Evolutionary conservation across 2,329 filamentous ascomycete species (phyloP), one percentile per base, ranked within the genome.

Genomic region (Colletotrichum australisinense): DNA sequence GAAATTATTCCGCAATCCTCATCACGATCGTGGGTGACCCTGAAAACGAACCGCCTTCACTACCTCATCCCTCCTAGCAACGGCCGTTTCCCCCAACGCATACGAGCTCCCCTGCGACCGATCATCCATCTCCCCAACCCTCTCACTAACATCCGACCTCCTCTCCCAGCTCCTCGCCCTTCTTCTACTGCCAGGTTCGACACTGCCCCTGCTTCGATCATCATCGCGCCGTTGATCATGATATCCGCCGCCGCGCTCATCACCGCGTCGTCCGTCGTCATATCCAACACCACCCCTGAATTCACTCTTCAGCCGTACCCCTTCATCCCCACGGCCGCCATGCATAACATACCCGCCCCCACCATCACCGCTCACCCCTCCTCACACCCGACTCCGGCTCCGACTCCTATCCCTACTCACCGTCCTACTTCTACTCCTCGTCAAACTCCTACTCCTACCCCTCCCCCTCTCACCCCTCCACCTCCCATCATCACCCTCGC

Each of bases 51-150:
- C 42, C 0, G 19, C 6, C 19, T 35, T 38, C 4, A 42, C 63
- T 1, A 19, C 49, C 5, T 59, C 68, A 42, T 55, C 68, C 63
- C 72, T 63, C 28, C 38, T 38, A 24, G 46, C 22, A 11, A 65
- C 60, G 1, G 26, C 11, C 38, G 55, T 35, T n/a, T 72, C 68
- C 19, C 68, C 57, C 2, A 65, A 3, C 19, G 22, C 24, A 26
- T 72, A 72, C 22, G 69, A 71, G 30, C 59, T 60, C 30, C 65
- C 52, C 32, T 67, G 52, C 9, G 58, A 58, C 14, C 24, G 24
- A 24, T 72, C 53, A 9, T 72, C 72, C 46, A 71, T 66, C 42
- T 72, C 63, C n/a, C 69, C 68, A n/a, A 67, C 53, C 42, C 52
- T 58, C 0, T 72, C 68, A 19, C 59, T 63, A 26, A 24, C 22